Percentiles rank a stretch among this genome's conserved stretches.
Conservation (phyloP, 192 early-diverging fungal genomes). For the Geranomyces michiganensis region DNA sequence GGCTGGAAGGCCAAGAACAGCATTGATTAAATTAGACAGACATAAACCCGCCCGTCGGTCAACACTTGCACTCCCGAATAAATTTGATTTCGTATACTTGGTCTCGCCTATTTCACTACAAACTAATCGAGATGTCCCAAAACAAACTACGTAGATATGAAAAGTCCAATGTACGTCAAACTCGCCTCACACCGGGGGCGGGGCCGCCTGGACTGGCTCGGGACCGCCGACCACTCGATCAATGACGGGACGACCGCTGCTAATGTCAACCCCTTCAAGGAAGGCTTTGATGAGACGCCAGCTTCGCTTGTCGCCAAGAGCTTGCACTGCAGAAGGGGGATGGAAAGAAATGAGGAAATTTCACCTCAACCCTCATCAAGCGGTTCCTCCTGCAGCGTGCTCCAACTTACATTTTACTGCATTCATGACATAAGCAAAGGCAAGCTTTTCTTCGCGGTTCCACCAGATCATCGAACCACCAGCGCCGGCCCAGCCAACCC, state of each 20-base stretch:
- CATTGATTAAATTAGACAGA: neutral
- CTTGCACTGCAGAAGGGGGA: constrained; percentile 20
- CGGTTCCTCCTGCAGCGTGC: no score
- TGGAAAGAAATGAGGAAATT: no score
- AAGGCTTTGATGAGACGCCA: constrained; percentile 54
- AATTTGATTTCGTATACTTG: no score
- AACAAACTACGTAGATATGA: no score
- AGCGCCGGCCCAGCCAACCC: constrained; percentile 66
- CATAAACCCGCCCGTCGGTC: no score
- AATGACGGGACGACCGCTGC: neutral
- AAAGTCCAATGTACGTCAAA: no score
- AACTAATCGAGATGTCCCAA: no score
- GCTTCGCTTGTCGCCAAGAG: constrained; percentile 59
- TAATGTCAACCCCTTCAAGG: constrained; percentile 32
- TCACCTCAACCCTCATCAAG: no score
- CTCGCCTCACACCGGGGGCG: neutral
- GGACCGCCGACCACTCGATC: neutral
- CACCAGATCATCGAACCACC: constrained; percentile 64
- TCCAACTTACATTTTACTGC: constrained; percentile 4
- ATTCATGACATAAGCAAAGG: constrained; percentile 64
- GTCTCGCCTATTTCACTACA: no score
- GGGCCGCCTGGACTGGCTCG: neutral
- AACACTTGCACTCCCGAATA: no score
- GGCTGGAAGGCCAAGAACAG: constrained; percentile 37
- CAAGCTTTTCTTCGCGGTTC: constrained; percentile 58